Percentiles rank a stretch among this genome's conserved stretches.
Evolutionary conservation across 306 rosid genomes (phyloP).

Genomic region (Rosa multiflora): DNA sequence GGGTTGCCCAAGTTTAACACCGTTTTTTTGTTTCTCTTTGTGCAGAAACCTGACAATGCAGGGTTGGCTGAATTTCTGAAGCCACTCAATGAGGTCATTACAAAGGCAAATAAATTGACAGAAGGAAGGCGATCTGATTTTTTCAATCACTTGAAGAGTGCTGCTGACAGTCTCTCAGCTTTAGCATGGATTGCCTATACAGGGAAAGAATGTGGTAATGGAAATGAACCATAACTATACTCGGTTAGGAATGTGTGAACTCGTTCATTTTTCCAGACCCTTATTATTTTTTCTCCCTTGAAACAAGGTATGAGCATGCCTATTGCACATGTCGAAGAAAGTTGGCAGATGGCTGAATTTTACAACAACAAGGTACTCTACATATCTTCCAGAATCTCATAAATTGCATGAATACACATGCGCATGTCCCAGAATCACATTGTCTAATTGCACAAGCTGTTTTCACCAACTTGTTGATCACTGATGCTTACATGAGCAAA

Average conservation of each 20-base stretch:
- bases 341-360: conserved; percentile 99
- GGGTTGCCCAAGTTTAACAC: neutral
- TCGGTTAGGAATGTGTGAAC: conserved; percentile 14
- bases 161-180: conserved; percentile 93
- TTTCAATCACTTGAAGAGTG: conserved; percentile 87
- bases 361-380: conserved; percentile 89
- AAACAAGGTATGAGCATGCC: conserved; percentile 96
- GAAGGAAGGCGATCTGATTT: conserved; percentile 87
- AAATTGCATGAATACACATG: conserved; percentile 7
- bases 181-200: conserved; percentile 89
- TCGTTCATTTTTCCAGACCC: conserved; percentile 15
- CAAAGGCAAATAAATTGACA: conserved; percentile 57
- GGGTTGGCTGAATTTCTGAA: conserved; percentile 79
- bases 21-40: neutral
- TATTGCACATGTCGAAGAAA: conserved; percentile 94
- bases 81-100: conserved; percentile 74
- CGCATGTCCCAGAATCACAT: neutral
- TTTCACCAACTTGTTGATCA: neutral
- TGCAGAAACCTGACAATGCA: conserved; percentile 83
- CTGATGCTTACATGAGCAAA: conserved; percentile 1
- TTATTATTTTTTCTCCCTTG: conserved; percentile 27
- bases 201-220: conserved; percentile 86
- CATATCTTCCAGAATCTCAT: conserved; percentile 18
- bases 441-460: neutral
- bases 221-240: conserved; percentile 22